Evolutionary conservation across 495 filamentous ascomycete species (phyloP).

Genomic region (Stereocaulon alpinum): DNA sequence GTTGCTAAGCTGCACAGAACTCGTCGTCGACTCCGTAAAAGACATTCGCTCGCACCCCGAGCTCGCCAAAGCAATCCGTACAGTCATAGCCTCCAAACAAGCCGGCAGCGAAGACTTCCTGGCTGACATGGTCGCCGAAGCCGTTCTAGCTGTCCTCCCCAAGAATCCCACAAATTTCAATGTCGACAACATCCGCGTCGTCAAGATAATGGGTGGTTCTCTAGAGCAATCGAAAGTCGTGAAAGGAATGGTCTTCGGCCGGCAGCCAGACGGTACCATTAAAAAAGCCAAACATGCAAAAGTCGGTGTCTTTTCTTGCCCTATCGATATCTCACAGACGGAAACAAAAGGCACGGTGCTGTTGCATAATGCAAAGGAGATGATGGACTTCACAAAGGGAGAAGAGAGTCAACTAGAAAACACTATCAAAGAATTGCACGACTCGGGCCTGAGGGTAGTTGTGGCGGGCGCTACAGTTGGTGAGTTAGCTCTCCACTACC

Average conservation of each 20-base stretch:
- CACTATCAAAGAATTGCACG: slow-evolving; percentile 87
- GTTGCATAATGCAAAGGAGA: slow-evolving; percentile 93
- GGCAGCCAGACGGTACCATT: slow-evolving; percentile 79
- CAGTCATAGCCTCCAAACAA: slow-evolving; percentile 94
- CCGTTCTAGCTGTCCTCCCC: slow-evolving; percentile 85
- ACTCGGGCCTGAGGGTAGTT: slow-evolving; percentile 84
- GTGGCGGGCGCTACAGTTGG: slow-evolving; percentile 85
- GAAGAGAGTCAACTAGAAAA: slow-evolving; percentile 87
- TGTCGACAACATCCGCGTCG: slow-evolving; percentile 97
- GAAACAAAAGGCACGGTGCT: slow-evolving; percentile 99
- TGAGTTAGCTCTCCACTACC: slow-evolving; percentile 93
- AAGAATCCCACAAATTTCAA: slow-evolving; percentile 99
- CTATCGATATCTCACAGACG: slow-evolving; percentile 90
- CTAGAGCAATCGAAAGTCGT: slow-evolving; percentile 88
- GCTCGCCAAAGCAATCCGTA: slow-evolving; percentile 89
- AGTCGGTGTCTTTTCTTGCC: slow-evolving; percentile 93
- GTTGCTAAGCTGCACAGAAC: slow-evolving; percentile 38
- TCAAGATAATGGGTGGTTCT: slow-evolving; percentile 98
- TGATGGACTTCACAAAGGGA: slow-evolving; percentile 95
- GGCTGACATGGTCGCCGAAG: slow-evolving; percentile 79
- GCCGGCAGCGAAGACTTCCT: slow-evolving; percentile 83
- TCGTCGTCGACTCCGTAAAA: slow-evolving; percentile 82
- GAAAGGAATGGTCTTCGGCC: slow-evolving; percentile 96
- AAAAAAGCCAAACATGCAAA: slow-evolving; percentile 89
- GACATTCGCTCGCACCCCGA: slow-evolving; percentile 69